These are phyloP conservation scores for Yamadazyma tumulicola DNA, from an alignment of 805 yeast genomes.

Conservation along the genomic window DNA sequence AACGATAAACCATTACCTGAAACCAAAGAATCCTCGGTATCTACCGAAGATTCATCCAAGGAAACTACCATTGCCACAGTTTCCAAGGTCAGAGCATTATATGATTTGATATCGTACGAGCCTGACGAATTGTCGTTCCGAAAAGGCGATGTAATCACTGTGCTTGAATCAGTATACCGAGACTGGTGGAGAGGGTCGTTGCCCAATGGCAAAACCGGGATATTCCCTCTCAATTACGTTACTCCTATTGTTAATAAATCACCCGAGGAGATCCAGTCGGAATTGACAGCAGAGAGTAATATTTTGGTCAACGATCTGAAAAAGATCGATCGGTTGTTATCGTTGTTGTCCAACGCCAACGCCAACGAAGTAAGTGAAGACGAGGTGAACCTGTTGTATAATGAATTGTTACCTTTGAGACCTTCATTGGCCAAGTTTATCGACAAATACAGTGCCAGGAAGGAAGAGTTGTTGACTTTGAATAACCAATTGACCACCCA, in stretches of 20 bases:
- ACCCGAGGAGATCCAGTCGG: slow-evolving; percentile 52
- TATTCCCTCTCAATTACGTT: slow-evolving; percentile 91
- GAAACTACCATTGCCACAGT: slow-evolving; percentile 42
- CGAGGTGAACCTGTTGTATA: slow-evolving; percentile 66
- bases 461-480: slow-evolving; percentile 71
- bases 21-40: slow-evolving; percentile 7
- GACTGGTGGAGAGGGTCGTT: slow-evolving; percentile 97
- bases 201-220: slow-evolving; percentile 70
- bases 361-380: slow-evolving; percentile 50
- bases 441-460: slow-evolving; percentile 72
- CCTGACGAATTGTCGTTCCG: slow-evolving; percentile 84
- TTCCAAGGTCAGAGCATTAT: slow-evolving; percentile 77
- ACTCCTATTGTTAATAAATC: slow-evolving; percentile 69
- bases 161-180: slow-evolving; percentile 79
- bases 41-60: slow-evolving; percentile 2
- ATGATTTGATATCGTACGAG: slow-evolving; percentile 74
- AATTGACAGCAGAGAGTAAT: slow-evolving; percentile 47
- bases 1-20: slow-evolving; percentile 37
- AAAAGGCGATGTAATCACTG: slow-evolving; percentile 84
- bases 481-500: slow-evolving; percentile 71
- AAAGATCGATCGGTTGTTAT: slow-evolving; percentile 68
- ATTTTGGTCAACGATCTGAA: slow-evolving; percentile 48
- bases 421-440: slow-evolving; percentile 71
- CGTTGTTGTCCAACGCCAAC: slow-evolving; percentile 39
- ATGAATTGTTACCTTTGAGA: slow-evolving; percentile 67